Evolutionary conservation across 495 filamentous ascomycete species (phyloP).

Genomic region (Neurospora discreta): DNA sequence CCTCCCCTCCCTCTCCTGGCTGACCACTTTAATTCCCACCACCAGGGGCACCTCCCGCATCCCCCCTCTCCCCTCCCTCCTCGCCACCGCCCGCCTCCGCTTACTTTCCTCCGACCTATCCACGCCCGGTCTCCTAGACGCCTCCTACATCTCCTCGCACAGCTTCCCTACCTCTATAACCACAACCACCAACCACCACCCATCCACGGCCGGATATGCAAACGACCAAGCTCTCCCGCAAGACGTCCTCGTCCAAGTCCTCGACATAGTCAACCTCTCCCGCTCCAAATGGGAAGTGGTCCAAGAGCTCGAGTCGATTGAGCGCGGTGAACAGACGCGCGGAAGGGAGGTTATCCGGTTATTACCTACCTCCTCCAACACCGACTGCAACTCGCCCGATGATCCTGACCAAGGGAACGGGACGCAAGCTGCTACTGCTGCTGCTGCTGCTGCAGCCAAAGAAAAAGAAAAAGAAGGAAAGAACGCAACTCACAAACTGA

Average conservation of each 20-base stretch:
- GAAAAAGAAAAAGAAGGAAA: slow-evolving; percentile 1
- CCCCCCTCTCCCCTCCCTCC: slow-evolving; percentile 55
- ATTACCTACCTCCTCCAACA: slow-evolving; percentile 29
- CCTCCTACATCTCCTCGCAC: slow-evolving; percentile 26
- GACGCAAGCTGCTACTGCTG: no score
- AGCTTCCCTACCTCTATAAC: slow-evolving; percentile 37
- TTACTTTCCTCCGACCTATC: slow-evolving; percentile 69
- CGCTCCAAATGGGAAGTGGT: slow-evolving; percentile 61
- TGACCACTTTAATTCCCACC: slow-evolving; percentile 18
- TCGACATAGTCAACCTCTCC: slow-evolving; percentile 74
- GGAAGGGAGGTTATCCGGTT: slow-evolving; percentile 76
- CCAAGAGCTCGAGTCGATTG: slow-evolving; percentile 70
- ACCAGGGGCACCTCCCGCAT: slow-evolving; percentile 19
- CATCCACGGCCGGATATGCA: slow-evolving; percentile 5
- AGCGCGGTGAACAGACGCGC: slow-evolving; percentile 70
- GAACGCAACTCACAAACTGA: slow-evolving; percentile 63
- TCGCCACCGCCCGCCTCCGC: slow-evolving; percentile 71
- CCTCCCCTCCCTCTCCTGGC: slow-evolving; percentile 28
- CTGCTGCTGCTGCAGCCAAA: no score
- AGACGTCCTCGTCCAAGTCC: slow-evolving; percentile 65
- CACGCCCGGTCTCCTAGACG: slow-evolving; percentile 40
- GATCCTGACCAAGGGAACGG: no score
- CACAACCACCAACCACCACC: no score
- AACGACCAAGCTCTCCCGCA: slow-evolving; percentile 42
- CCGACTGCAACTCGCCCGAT: no score